Evolutionary conservation across 2,329 filamentous ascomycete genomes (phyloP), one percentile per base, ranked within the genome.

Genomic region (Metarhizium guizhouense): DNA sequence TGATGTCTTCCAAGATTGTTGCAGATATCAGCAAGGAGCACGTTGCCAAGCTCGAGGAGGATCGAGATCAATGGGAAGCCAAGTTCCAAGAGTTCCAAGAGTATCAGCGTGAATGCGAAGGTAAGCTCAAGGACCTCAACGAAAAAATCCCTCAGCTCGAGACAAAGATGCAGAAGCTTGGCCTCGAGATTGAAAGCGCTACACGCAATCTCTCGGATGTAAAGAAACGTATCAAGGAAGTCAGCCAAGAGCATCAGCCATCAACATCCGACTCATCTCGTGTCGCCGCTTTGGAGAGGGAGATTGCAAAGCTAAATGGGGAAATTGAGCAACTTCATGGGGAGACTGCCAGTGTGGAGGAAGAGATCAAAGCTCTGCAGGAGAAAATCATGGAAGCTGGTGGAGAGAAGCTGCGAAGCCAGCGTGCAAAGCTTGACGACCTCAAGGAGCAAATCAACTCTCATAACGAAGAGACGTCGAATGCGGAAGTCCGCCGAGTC

Each of bases 301-400:
- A 87, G 62, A 88, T 96, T 53, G 74, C 79, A 7, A 82, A 84
- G 57, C 78, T 95, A 59, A 84, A 90, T 64, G 83, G 83, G 61
- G 90, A 96, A 64, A 83, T 96, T 11, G 83, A 87, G 57, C 88
- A 87, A 64, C 80, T 99, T 10, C 89, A 85, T 58, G 78, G 82
- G 10, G 90, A 97, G 71, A 96, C 88, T n/a, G 83, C 88, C 1
- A 94, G 86, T 49, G 85, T 96, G 8, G 94, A 99, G 68, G 85
- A 86, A 30, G 94, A 97, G 70, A 97, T 99, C 72, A 93, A 95
- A 72, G 80, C 80, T 20, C 78, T 99, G 1, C 93, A 99, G 68
- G 87, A 94, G 78, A 95, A 92, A 77, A 99, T 99, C 66, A 97
- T 99, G 94, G 87, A 96, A 71, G 87, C 96, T 60, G 94, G 94